A percentile compares a stretch with the other conserved stretches of the same genome.
phyloP scores from a whole-genome alignment of 805 yeast species.

The Dipodascus albidus region DNA sequence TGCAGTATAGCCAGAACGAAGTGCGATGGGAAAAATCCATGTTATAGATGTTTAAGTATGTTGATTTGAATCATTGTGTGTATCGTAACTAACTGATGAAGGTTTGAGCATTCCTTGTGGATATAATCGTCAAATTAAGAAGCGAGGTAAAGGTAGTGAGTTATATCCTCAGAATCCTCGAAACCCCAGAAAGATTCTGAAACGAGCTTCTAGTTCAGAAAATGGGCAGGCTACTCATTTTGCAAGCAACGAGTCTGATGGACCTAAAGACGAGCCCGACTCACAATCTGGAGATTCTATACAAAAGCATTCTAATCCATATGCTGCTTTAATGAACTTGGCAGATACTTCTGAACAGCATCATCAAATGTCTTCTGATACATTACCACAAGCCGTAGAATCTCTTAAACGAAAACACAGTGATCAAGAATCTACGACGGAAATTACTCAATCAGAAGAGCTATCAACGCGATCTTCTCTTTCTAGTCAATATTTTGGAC shows the following conservation, averaged over 20 bases:
- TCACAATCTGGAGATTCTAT: not conserved
- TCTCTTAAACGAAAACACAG: not conserved
- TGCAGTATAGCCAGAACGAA: slow-evolving; percentile 37
- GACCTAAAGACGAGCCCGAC: not conserved
- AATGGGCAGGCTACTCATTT: no score
- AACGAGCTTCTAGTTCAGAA: not conserved
- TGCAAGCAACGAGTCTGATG: not conserved
- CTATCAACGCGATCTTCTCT: not conserved
- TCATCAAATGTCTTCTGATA: not conserved
- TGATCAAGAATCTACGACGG: not conserved
- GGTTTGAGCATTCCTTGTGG: slow-evolving; percentile 35
- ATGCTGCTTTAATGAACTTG: not conserved
- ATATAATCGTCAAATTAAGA: slow-evolving; percentile 8
- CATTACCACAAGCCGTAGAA: not conserved
- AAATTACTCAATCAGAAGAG: no score
- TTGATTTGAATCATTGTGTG: slow-evolving; percentile 21
- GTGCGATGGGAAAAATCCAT: slow-evolving; percentile 37
- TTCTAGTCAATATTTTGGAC: not conserved
- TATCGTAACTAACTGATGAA: slow-evolving; percentile 34
- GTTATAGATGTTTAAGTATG: slow-evolving; percentile 15
- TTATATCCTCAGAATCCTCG: not conserved
- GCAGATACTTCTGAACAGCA: not conserved
- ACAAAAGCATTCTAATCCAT: not conserved
- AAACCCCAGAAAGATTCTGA: not conserved
- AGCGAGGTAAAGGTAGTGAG: slow-evolving; percentile 7